Percentiles rank a stretch among this genome's conserved stretches.
Evolutionary conservation across 495 filamentous ascomycete species (phyloP).

Genomic region (Lophiostoma macrostomum): DNA sequence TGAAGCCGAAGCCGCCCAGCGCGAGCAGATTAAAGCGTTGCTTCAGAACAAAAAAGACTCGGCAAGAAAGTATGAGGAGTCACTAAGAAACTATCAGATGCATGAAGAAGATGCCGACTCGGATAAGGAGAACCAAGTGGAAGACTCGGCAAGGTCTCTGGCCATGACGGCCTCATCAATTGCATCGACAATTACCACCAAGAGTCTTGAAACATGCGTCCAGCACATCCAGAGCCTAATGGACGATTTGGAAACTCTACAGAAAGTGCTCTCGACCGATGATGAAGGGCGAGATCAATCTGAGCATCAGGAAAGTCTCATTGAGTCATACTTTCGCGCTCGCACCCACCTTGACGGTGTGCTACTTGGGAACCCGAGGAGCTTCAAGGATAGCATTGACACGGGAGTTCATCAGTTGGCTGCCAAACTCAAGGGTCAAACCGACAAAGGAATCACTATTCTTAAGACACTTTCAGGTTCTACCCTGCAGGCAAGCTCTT

Average conservation of each 20-base stretch:
- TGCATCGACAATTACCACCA: conserved; percentile 14
- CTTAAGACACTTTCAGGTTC: too few relatives aligned
- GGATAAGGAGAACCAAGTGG: too few relatives aligned
- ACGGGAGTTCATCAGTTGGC: neutral
- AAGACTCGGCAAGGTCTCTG: too few relatives aligned
- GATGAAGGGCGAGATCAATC: conserved; percentile 2
- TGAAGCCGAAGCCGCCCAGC: conserved; percentile 22
- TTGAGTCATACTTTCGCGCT: conserved; percentile 29
- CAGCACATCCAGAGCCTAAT: conserved; percentile 24
- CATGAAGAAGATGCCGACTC: too few relatives aligned
- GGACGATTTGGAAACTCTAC: conserved; percentile 20
- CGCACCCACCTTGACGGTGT: conserved; percentile 20
- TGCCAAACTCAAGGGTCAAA: neutral
- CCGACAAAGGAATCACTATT: neutral
- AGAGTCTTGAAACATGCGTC: conserved; percentile 23
- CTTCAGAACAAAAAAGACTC: conserved; percentile 26
- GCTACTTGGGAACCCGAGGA: conserved; percentile 19
- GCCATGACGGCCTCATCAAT: conserved; percentile 10
- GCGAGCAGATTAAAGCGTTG: conserved; percentile 27
- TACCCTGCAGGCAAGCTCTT: too few relatives aligned
- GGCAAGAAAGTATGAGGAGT: conserved; percentile 27
- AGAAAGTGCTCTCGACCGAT: conserved; percentile 7
- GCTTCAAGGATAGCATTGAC: neutral
- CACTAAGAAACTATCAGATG: conserved; percentile 19
- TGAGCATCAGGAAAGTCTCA: conserved; percentile 28